These are phyloP conservation scores for Pseudocercospora vitis DNA, from an alignment of 2,329 filamentous ascomycete species.

Conservation along the genomic window DNA sequence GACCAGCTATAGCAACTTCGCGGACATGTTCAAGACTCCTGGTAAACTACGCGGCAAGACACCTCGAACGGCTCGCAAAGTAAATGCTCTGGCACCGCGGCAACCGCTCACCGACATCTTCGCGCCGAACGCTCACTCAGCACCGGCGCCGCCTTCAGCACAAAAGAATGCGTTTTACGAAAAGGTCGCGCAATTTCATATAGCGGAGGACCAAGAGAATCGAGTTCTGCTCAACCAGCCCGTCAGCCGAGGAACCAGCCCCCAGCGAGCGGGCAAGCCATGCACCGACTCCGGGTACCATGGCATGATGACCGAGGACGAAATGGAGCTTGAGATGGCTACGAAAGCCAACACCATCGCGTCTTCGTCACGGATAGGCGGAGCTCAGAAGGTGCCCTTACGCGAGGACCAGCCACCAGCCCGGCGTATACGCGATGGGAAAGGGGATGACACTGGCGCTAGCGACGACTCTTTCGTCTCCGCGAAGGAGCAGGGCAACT, in stretches of 20 bases:
- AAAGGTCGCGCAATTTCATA: slow-evolving; percentile 60
- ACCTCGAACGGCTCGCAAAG: slow-evolving; percentile 68
- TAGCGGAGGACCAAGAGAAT: slow-evolving; percentile 56
- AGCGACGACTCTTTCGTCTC: slow-evolving; percentile 51
- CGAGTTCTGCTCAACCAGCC: slow-evolving; percentile 29
- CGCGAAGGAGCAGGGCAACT: slow-evolving; percentile 47
- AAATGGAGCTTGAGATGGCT: slow-evolving; percentile 43
- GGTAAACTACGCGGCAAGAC: slow-evolving; percentile 81
- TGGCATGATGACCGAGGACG: slow-evolving; percentile 59
- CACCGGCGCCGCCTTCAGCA: slow-evolving; percentile 54
- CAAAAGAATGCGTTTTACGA: slow-evolving; percentile 52
- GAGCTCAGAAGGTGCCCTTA: slow-evolving; percentile 26
- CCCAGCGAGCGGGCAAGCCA: slow-evolving; percentile 36
- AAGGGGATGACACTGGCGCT: slow-evolving; percentile 30
- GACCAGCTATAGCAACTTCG: slow-evolving; percentile 68
- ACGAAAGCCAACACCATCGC: slow-evolving; percentile 24
- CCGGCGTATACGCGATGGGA: slow-evolving; percentile 30
- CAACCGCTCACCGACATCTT: slow-evolving; percentile 53
- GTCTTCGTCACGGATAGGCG: slow-evolving; percentile 20
- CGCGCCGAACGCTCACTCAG: slow-evolving; percentile 44
- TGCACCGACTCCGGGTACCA: slow-evolving; percentile 69
- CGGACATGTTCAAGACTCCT: slow-evolving; percentile 94
- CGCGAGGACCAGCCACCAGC: slow-evolving; percentile 33
- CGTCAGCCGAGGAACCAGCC: slow-evolving; percentile 36
- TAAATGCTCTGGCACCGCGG: slow-evolving; percentile 57